Conservation (phyloP, 768 basidiomycete genomes). For the Melanogaster broomeanus region DNA sequence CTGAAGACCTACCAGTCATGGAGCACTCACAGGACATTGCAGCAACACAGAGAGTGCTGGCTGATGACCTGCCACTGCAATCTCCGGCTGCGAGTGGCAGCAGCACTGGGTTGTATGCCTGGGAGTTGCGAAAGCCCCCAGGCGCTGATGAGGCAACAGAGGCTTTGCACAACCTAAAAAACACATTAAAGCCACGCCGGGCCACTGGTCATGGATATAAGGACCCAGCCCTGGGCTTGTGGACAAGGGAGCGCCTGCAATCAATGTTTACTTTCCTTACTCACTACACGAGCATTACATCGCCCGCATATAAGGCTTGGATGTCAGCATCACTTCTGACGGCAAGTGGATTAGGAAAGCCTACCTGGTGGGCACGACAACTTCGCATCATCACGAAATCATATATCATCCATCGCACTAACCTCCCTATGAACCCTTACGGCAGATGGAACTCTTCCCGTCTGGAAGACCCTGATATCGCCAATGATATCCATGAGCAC, state of each 20-base stretch:
- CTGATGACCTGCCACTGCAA: too few relatives aligned
- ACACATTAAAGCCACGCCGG: background rate
- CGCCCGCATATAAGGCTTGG: background rate
- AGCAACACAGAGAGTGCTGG: too few relatives aligned
- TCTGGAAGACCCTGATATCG: background rate
- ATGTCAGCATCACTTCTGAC: background rate
- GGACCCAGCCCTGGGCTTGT: background rate
- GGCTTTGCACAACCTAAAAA: background rate
- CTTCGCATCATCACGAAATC: background rate
- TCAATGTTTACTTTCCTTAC: background rate
- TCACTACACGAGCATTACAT: background rate
- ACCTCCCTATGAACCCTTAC: background rate
- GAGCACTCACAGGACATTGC: too few relatives aligned
- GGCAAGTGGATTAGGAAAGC: background rate
- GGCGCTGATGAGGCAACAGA: background rate
- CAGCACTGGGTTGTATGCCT: conserved; percentile 7
- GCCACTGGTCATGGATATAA: background rate
- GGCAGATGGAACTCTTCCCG: background rate
- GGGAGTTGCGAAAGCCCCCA: background rate
- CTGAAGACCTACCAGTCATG: too few relatives aligned
- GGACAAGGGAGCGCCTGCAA: background rate
- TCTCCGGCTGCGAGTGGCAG: too few relatives aligned
- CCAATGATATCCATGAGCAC: conserved; percentile 4
- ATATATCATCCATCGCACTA: background rate
- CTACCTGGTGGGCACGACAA: background rate